Conservation (phyloP, 176 grass and related monocot genomes). For the Elaeis guineensis region DNA sequence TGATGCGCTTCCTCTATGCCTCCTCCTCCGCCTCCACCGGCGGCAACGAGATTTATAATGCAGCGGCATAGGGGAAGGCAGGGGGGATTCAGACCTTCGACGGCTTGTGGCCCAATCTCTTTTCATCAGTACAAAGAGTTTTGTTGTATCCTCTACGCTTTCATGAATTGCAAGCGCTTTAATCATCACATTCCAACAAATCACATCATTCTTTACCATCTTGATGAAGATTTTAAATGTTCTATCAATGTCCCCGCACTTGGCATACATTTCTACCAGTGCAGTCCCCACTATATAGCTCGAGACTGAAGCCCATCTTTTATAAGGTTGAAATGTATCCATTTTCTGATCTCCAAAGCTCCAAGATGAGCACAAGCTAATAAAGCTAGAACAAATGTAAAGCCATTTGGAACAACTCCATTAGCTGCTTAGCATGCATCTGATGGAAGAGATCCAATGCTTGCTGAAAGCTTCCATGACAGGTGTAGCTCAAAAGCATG, state of each 20-base stretch:
- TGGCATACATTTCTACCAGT: conserved; percentile 11
- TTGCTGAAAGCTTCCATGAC: conserved; percentile 23
- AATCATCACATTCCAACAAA: conserved; percentile 51
- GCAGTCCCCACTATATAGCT: too few species aligned
- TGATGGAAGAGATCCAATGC: conserved; percentile 24
- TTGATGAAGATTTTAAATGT: conserved; percentile 29
- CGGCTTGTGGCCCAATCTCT: neutral
- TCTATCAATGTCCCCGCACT: conserved; percentile 30
- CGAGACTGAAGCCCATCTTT: neutral
- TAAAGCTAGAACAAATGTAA: conserved; percentile 19
- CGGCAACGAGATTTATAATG: too few species aligned
- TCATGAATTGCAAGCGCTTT: conserved; percentile 27
- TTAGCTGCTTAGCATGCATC: conserved; percentile 33
- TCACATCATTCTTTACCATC: conserved; percentile 32
- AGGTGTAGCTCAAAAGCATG: conserved; percentile 34
- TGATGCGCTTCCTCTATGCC: too few species aligned
- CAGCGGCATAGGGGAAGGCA: too few species aligned
- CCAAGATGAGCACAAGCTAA: conserved; percentile 33
- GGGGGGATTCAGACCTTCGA: too few species aligned
- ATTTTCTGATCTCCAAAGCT: conserved; percentile 30
- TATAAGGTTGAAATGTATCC: conserved; percentile 44
- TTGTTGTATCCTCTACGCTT: conserved; percentile 19
- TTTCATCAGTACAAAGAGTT: conserved; percentile 31
- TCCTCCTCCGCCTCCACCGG: too few species aligned
- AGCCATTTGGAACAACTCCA: conserved; percentile 20